A percentile compares a stretch with the other conserved stretches of the same genome.
These are phyloP conservation scores for Candida verbasci DNA, from an alignment of 805 yeast species.

Conservation along the genomic window DNA sequence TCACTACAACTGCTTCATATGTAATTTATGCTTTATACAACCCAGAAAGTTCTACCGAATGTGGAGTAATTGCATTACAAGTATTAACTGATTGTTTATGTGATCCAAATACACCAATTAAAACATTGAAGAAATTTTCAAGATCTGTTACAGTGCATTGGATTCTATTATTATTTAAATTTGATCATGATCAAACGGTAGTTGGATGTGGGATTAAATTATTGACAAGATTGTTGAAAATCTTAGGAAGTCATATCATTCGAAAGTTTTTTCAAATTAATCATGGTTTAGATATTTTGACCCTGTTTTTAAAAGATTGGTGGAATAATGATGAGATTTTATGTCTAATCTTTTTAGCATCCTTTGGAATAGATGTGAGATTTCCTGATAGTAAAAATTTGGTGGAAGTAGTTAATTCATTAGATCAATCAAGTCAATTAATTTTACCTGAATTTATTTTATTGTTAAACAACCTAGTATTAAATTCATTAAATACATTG, in stretches of 20 bases:
- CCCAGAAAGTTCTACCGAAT: slow-evolving; percentile 31
- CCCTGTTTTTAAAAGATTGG: slow-evolving; percentile 41
- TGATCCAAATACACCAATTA: slow-evolving; percentile 35
- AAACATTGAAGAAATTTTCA: slow-evolving; percentile 39
- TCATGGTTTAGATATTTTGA: slow-evolving; percentile 48
- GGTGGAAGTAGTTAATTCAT: slow-evolving; percentile 3
- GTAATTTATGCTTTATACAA: slow-evolving; percentile 47
- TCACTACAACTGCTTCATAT: slow-evolving; percentile 47
- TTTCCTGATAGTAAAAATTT: slow-evolving; percentile 9
- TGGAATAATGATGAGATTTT: slow-evolving; percentile 47
- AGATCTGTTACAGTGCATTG: slow-evolving; percentile 63
- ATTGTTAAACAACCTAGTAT: slow-evolving; percentile 26
- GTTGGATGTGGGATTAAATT: slow-evolving; percentile 40
- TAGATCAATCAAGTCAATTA: slow-evolving; percentile 14
- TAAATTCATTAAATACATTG: slow-evolving; percentile 26
- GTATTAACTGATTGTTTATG: slow-evolving; percentile 35
- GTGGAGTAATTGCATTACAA: slow-evolving; percentile 28
- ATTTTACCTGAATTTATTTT: slow-evolving; percentile 46
- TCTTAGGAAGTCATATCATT: slow-evolving; percentile 44
- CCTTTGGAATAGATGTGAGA: slow-evolving; percentile 38
- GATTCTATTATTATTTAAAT: slow-evolving; percentile 51
- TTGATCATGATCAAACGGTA: slow-evolving; percentile 27
- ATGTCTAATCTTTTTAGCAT: slow-evolving; percentile 38
- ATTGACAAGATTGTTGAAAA: slow-evolving; percentile 44
- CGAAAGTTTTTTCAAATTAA: slow-evolving; percentile 44